phyloP scores from a whole-genome alignment of 2,329 filamentous ascomycete genomes.

The Fusarium secorum region DNA sequence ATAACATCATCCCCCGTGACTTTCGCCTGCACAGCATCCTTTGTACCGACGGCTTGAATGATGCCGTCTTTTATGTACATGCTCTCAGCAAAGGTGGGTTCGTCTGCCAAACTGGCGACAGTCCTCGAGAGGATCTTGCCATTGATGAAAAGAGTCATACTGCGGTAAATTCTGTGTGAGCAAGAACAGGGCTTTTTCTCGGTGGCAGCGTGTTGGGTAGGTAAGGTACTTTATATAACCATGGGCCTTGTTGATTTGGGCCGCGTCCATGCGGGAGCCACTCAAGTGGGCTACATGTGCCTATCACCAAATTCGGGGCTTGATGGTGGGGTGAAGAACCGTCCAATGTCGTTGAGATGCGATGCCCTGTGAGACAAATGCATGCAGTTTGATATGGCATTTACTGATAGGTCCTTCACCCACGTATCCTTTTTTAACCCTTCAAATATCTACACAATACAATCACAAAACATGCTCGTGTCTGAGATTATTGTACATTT shows the following conservation, averaged over 20 bases:
- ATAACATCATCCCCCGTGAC: slow-evolving; percentile 2
- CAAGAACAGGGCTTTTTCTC: not conserved
- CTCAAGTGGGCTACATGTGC: slow-evolving; percentile 27
- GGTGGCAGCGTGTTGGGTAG: not conserved
- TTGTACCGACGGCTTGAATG: slow-evolving; percentile 47
- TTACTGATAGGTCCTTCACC: not conserved
- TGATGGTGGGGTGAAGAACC: slow-evolving; percentile 3
- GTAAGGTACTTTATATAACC: slow-evolving; percentile 27
- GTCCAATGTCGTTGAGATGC: not conserved
- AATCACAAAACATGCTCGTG: not conserved
- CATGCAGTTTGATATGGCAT: slow-evolving; percentile 11
- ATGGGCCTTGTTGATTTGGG: slow-evolving; percentile 1
- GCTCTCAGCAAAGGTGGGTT: slow-evolving; percentile 44
- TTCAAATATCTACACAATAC: not conserved
- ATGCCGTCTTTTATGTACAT: slow-evolving; percentile 48
- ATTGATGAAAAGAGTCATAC: slow-evolving; percentile 41
- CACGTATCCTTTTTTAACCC: not conserved
- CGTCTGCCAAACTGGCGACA: slow-evolving; percentile 35
- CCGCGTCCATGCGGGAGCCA: slow-evolving; percentile 14
- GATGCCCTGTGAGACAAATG: not conserved
- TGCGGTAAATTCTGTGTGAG: not conserved
- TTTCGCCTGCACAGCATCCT: slow-evolving; percentile 39
- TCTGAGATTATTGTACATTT: not conserved
- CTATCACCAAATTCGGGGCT: slow-evolving; percentile 12
- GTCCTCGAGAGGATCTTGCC: slow-evolving; percentile 42